Evolutionary conservation across 305 asterid genomes (phyloP).

Genomic region (Solanum hybrid): DNA sequence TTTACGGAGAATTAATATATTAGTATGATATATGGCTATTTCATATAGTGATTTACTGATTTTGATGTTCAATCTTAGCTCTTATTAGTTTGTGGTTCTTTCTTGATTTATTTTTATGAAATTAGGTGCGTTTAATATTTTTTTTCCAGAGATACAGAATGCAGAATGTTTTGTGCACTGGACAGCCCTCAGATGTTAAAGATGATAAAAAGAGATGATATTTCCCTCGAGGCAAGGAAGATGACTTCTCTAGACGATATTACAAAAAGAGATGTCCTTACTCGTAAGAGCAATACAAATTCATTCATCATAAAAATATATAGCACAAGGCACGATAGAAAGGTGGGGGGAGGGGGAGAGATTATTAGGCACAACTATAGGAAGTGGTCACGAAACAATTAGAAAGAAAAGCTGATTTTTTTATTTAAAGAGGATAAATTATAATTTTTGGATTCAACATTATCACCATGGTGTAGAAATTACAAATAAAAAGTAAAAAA

Average conservation of each 20-base stretch:
- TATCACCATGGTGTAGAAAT: not conserved
- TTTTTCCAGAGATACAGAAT: too few relatives aligned
- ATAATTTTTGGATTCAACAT: not conserved
- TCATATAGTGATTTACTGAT: not conserved
- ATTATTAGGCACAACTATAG: too few relatives aligned
- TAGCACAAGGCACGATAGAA: not conserved
- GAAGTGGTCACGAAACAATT: not conserved
- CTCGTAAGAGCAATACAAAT: too few relatives aligned
- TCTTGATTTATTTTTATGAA: not conserved
- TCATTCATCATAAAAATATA: not conserved
- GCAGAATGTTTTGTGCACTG: rapidly evolving
- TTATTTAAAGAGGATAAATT: not conserved
- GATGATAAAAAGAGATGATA: not conserved
- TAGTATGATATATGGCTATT: not conserved
- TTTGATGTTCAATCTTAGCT: not conserved
- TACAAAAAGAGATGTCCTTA: not conserved
- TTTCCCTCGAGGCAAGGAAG: not conserved
- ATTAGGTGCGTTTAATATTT: not conserved
- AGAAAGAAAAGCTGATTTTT: not conserved
- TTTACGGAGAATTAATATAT: not conserved
- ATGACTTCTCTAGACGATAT: not conserved
- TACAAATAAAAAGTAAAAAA: too few relatives aligned
- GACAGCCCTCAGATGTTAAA: not conserved
- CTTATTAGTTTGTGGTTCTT: not conserved
- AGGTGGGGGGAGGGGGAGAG: too few relatives aligned